Conservation (phyloP, 2,329 filamentous ascomycete genomes). For the Phialemoniopsis sp. region DNA sequence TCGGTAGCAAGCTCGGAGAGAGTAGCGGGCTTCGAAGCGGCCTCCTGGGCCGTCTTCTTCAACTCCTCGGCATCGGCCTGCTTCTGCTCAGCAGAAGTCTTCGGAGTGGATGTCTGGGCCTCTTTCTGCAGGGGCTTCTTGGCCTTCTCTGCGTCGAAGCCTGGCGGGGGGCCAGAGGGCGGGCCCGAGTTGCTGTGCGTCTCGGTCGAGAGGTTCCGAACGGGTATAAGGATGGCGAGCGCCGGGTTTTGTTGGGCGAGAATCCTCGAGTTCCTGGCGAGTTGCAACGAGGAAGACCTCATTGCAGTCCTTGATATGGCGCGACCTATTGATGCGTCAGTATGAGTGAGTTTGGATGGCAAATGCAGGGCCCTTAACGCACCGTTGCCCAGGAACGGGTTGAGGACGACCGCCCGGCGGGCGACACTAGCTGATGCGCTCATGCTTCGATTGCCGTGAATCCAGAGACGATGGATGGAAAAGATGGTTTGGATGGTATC, state of each 20-base stretch:
- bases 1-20: slow-evolving; percentile 60
- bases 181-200: slow-evolving; percentile 43
- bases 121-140: slow-evolving; percentile 75
- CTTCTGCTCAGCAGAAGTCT: slow-evolving; percentile 24
- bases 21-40: slow-evolving; percentile 26
- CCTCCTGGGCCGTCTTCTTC: slow-evolving; percentile 1
- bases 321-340: slow-evolving; percentile 28
- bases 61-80: slow-evolving; percentile 14
- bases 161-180: slow-evolving; percentile 70
- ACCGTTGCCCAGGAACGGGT: slow-evolving; percentile 47
- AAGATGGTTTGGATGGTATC: too few species aligned
- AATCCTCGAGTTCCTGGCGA: slow-evolving; percentile 41
- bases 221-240: slow-evolving; percentile 53
- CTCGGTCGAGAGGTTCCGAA: slow-evolving; percentile 54
- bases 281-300: slow-evolving; percentile 39
- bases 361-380: slow-evolving; percentile 9
- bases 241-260: slow-evolving; percentile 42
- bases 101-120: slow-evolving; percentile 21
- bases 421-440: slow-evolving; percentile 53
- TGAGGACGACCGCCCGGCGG: slow-evolving; percentile 48
- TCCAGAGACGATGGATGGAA: too few species aligned
- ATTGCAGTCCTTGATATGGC: slow-evolving; percentile 38
- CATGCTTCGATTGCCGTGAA: slow-evolving; percentile 28
- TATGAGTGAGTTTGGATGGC: slow-evolving; percentile 5
- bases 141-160: slow-evolving; percentile 85